phyloP scores from a whole-genome alignment of 192 early-diverging fungal species.

The Phycomyces nitens region DNA sequence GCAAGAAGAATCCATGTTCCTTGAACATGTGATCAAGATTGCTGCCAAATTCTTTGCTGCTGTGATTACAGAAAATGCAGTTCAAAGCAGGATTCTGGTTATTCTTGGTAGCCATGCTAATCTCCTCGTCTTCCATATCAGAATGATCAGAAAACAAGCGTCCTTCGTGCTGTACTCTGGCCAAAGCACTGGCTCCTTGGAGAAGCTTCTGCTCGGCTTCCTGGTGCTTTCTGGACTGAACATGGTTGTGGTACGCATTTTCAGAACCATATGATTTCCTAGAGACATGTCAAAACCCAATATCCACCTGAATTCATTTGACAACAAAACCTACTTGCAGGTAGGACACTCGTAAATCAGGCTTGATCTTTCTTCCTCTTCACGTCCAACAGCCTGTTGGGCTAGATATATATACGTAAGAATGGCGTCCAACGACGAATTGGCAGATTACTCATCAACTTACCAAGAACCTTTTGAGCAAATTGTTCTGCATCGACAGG shows the following conservation, averaged over 20 bases:
- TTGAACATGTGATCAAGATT: slow-evolving; percentile 91
- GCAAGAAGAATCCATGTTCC: slow-evolving; percentile 92
- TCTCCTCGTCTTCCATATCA: not conserved
- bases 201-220: slow-evolving; percentile 57
- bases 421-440: not conserved
- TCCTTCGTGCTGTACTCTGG: slow-evolving; percentile 4
- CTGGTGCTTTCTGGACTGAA: slow-evolving; percentile 91
- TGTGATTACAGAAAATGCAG: slow-evolving; percentile 89
- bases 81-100: not conserved
- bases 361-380: slow-evolving; percentile 37
- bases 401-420: slow-evolving; percentile 25
- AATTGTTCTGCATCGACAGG: slow-evolving; percentile 84
- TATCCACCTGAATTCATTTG: not conserved
- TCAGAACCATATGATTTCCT: slow-evolving; percentile 51
- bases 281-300: not conserved
- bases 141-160: slow-evolving; percentile 22
- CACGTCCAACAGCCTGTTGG: slow-evolving; percentile 58
- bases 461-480: slow-evolving; percentile 64
- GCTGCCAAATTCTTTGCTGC: slow-evolving; percentile 52
- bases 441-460: not conserved
- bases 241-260: slow-evolving; percentile 87
- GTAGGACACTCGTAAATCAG: slow-evolving; percentile 45
- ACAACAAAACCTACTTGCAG: slow-evolving; percentile 51
- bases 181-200: not conserved
- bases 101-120: not conserved